Percentiles rank a stretch among this genome's conserved stretches.
phyloP scores from a whole-genome alignment of 2,329 filamentous ascomycete genomes.

The Seiridium cupressi region DNA sequence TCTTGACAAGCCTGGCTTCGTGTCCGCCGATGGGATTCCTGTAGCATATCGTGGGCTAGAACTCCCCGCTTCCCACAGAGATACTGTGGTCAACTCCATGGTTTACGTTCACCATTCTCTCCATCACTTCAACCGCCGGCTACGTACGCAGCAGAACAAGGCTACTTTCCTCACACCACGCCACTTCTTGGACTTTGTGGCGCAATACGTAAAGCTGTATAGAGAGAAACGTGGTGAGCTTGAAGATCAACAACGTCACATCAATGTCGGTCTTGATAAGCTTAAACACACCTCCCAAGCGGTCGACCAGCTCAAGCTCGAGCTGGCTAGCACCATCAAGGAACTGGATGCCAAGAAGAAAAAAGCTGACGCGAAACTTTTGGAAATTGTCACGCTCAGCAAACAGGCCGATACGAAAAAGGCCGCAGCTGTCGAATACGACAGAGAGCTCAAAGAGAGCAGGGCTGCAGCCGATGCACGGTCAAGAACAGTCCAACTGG shows the following conservation, averaged over 20 bases:
- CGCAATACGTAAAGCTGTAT: constrained; percentile 95
- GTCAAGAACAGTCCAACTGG: constrained; percentile 78
- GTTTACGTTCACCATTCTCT: constrained; percentile 97
- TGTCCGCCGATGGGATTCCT: constrained; percentile 85
- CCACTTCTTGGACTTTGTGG: constrained; percentile 97
- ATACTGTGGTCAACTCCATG: constrained; percentile 96
- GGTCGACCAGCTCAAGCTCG: constrained; percentile 86
- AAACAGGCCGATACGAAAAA: neutral
- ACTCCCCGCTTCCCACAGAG: constrained; percentile 84
- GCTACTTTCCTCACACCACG: constrained; percentile 91
- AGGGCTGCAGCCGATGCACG: constrained; percentile 82
- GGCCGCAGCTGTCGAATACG: constrained; percentile 40
- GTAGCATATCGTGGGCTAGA: constrained; percentile 85
- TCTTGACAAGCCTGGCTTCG: constrained; percentile 82
- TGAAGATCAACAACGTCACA: constrained; percentile 96
- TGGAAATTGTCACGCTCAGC: constrained; percentile 41
- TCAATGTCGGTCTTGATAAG: constrained; percentile 98
- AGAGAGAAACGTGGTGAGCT: constrained; percentile 98
- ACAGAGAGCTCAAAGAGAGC: constrained; percentile 80
- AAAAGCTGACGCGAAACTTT: constrained; percentile 55
- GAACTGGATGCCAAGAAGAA: constrained; percentile 91
- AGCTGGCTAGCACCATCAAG: constrained; percentile 89
- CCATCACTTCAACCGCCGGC: constrained; percentile 81
- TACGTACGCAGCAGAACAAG: constrained; percentile 89
- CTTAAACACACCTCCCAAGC: constrained; percentile 95